phyloP scores from a whole-genome alignment of 2,329 filamentous ascomycete species.

The Apiospora phragmitis region DNA sequence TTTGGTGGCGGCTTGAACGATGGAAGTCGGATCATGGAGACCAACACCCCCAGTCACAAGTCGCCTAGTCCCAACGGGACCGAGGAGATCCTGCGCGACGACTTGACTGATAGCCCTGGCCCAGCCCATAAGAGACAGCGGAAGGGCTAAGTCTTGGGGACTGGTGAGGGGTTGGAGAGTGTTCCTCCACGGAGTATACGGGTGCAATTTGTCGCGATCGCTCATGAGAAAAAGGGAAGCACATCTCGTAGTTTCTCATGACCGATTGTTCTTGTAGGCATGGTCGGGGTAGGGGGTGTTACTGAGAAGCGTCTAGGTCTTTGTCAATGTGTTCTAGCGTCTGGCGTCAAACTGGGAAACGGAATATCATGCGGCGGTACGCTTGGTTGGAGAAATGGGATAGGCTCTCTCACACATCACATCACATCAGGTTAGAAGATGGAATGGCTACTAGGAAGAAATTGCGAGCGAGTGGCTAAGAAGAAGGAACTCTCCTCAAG shows the following conservation, averaged over 20 bases:
- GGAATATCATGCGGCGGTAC: not conserved
- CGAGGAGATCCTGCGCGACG: constrained; percentile 50
- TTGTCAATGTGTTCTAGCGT: constrained; percentile 2
- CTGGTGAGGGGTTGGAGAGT: not conserved
- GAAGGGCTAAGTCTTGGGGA: constrained; percentile 22
- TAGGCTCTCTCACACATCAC: not conserved
- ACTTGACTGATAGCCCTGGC: constrained; percentile 36
- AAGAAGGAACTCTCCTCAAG: not conserved
- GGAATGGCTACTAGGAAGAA: not conserved
- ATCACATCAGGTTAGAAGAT: not conserved
- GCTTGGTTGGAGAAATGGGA: not conserved
- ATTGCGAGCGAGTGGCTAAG: not conserved
- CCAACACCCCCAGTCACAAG: constrained; percentile 35
- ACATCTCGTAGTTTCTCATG: not conserved
- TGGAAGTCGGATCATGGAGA: constrained; percentile 25
- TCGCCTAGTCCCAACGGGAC: constrained; percentile 49
- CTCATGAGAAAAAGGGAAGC: not conserved
- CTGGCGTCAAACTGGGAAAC: not conserved
- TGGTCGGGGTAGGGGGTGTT: not conserved
- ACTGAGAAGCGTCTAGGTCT: not conserved
- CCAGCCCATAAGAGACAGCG: constrained; percentile 34
- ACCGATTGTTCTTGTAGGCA: not conserved
- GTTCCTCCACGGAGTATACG: not conserved
- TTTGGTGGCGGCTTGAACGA: constrained; percentile 16
- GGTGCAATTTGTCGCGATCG: not conserved